A percentile compares a stretch with the other conserved stretches of the same genome.
Conservation (phyloP, 148 eudicot genomes). For the Suaeda aralocaspica region DNA sequence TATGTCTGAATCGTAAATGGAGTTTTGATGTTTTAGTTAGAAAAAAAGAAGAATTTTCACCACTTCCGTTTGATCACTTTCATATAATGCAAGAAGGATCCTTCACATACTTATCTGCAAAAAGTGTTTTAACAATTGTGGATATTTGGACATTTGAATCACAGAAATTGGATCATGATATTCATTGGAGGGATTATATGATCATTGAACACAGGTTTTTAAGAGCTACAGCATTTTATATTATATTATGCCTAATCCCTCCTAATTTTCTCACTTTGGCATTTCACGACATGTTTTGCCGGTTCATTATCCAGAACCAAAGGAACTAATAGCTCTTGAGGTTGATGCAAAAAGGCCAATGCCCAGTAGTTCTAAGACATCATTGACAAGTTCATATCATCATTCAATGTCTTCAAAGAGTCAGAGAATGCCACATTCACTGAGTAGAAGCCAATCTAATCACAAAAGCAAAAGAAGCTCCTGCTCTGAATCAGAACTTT, state of each 20-base stretch:
- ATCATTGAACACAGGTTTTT: too few species aligned
- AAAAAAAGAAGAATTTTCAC: too few species aligned
- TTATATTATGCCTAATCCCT: neutral
- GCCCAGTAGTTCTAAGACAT: conserved; percentile 34
- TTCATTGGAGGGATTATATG: too few species aligned
- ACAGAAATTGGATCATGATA: too few species aligned
- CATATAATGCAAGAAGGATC: too few species aligned
- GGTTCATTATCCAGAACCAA: conserved; percentile 75
- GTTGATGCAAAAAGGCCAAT: conserved; percentile 19
- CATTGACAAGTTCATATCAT: conserved; percentile 43
- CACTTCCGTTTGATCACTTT: too few species aligned
- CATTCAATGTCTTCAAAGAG: conserved; percentile 37
- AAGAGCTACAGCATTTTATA: too few species aligned
- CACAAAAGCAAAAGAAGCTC: conserved; percentile 40
- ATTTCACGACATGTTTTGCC: conserved; percentile 71
- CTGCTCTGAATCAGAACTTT: conserved; percentile 33
- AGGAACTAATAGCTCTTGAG: conserved; percentile 36
- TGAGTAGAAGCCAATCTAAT: conserved; percentile 31
- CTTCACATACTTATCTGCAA: too few species aligned
- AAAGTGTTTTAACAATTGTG: too few species aligned
- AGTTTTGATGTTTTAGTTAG: too few species aligned
- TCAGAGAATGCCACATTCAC: conserved; percentile 27
- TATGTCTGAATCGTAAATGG: too few species aligned
- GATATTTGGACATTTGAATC: too few species aligned
- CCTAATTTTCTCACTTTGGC: conserved; percentile 15